These are phyloP conservation scores for Malus sylvestris DNA, from an alignment of 306 rosid species.

Conservation along the genomic window DNA sequence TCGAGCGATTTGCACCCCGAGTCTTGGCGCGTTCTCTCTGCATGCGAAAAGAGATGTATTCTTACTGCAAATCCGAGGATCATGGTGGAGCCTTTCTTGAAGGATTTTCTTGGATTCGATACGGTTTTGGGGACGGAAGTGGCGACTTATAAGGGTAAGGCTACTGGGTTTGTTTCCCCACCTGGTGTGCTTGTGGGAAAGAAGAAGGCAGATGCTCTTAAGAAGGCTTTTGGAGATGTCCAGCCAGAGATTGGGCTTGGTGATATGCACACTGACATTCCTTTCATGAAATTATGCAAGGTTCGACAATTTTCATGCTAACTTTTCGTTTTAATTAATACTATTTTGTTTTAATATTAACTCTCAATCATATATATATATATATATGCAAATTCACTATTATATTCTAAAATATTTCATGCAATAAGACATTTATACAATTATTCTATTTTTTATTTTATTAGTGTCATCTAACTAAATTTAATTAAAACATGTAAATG, in stretches of 20 bases:
- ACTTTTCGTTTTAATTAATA: background rate
- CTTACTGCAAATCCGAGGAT: conserved; percentile 71
- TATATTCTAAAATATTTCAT: background rate
- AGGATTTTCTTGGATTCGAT: conserved; percentile 63
- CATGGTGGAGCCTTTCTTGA: conserved; percentile 75
- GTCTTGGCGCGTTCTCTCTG: conserved; percentile 64
- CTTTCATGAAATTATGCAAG: conserved; percentile 76
- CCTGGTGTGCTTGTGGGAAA: conserved; percentile 65
- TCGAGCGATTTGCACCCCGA: conserved; percentile 48
- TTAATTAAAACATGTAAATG: background rate
- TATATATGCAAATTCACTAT: background rate
- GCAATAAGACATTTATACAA: background rate
- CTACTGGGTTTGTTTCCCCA: conserved; percentile 50
- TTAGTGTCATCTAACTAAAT: background rate
- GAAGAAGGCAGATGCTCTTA: conserved; percentile 51
- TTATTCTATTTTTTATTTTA: background rate
- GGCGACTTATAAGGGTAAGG: conserved; percentile 42
- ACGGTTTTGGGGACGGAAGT: conserved; percentile 64
- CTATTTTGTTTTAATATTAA: too few species aligned
- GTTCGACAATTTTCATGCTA: conserved; percentile 21
- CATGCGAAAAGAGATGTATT: conserved; percentile 57
- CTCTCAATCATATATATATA: background rate
- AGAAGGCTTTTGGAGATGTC: conserved; percentile 37
- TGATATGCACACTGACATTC: conserved; percentile 60
- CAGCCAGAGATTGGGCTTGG: conserved; percentile 72